Conservation (phyloP, 2,329 filamentous ascomycete genomes). For the Celoporthe dispersa region DNA sequence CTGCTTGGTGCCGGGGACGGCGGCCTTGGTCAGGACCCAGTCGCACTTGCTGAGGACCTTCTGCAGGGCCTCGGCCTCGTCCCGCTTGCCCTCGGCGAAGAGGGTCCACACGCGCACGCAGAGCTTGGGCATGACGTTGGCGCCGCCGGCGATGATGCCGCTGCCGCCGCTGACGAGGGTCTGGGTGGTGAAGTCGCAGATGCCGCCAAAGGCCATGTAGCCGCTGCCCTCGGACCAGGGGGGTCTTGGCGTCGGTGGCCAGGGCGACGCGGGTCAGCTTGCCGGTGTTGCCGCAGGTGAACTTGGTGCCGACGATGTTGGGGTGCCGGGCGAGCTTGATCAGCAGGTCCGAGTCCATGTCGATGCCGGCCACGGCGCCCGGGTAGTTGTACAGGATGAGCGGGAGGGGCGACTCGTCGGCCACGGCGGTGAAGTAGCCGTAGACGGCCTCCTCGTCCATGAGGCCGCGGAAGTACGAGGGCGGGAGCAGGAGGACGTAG, state of each 20-base stretch:
- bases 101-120: slow-evolving; percentile 81
- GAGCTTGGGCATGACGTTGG: slow-evolving; percentile 83
- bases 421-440: slow-evolving; percentile 75
- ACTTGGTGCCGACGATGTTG: slow-evolving; percentile 88
- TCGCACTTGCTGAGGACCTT: slow-evolving; percentile 78
- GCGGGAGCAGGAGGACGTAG: slow-evolving; percentile 78
- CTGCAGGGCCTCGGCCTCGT: slow-evolving; percentile 77
- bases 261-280: slow-evolving; percentile 83
- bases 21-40: slow-evolving; percentile 81
- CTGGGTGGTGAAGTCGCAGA: slow-evolving; percentile 86
- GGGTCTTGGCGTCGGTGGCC: slow-evolving; percentile 72
- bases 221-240: slow-evolving; percentile 60
- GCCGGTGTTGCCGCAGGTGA: slow-evolving; percentile 89
- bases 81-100: slow-evolving; percentile 71
- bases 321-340: slow-evolving; percentile 78
- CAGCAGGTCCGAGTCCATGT: slow-evolving; percentile 87
- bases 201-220: slow-evolving; percentile 87
- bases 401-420: slow-evolving; percentile 76
- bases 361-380: slow-evolving; percentile 82
- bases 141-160: slow-evolving; percentile 84
- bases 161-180: slow-evolving; percentile 78
- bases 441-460: slow-evolving; percentile 75
- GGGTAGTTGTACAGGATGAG: slow-evolving; percentile 91
- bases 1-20: slow-evolving; percentile 84
- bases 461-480: slow-evolving; percentile 80